Evolutionary conservation across 352 stramenopile genomes (phyloP).

Genomic region (Aphanomyces invadans): DNA sequence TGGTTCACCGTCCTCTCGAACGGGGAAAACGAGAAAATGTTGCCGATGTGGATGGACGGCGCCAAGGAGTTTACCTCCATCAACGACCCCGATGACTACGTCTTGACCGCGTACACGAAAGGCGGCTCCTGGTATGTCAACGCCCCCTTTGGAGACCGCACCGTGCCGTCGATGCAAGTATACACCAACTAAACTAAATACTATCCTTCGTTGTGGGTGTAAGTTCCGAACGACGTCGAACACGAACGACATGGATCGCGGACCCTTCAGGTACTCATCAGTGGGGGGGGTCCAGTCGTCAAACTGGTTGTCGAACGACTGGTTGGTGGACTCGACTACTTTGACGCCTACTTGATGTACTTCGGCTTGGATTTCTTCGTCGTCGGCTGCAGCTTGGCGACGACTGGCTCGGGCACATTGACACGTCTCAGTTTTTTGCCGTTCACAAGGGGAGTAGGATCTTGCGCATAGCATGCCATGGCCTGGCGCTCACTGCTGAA

Average conservation of each 20-base stretch:
- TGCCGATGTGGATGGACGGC: neutral
- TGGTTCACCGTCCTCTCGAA: constrained; percentile 1
- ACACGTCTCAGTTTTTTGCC: constrained; percentile 22
- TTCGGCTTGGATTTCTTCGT: neutral
- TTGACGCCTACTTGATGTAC: neutral
- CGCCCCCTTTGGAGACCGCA: neutral
- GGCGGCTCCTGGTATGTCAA: neutral
- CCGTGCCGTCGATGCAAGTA: neutral
- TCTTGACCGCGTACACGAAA: neutral
- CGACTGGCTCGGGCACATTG: neutral
- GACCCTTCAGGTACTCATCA: too few relatives aligned
- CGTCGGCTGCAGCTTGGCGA: neutral
- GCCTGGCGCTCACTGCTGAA: neutral
- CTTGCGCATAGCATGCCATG: constrained; percentile 17
- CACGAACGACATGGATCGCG: too few relatives aligned
- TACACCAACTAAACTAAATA: too few relatives aligned
- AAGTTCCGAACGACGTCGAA: too few relatives aligned
- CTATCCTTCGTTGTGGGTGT: too few relatives aligned
- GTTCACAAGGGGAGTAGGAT: constrained; percentile 15
- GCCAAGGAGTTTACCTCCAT: neutral
- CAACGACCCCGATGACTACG: constrained; percentile 1
- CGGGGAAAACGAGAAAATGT: neutral
- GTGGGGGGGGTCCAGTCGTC: neutral
- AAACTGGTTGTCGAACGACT: constrained; percentile 12
- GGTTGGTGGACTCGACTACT: neutral